Percentiles rank a stretch among this genome's conserved stretches.
phyloP scores from a whole-genome alignment of 225 moss, liverwort and hornwort species.

The Marchantia polymorpha region DNA sequence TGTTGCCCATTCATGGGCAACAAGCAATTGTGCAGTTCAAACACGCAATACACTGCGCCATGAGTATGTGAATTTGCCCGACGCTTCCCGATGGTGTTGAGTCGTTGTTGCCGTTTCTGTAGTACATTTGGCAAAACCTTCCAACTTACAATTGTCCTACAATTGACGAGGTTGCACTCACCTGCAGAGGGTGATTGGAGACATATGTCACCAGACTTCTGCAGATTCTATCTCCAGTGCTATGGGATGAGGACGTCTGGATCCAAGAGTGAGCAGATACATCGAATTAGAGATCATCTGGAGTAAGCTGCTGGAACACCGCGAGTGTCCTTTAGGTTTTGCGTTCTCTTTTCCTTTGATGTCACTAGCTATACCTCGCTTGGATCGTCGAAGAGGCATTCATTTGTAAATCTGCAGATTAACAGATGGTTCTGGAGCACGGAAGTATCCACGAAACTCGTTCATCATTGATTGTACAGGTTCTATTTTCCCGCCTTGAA shows the following conservation, averaged over 20 bases:
- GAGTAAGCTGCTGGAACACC: slow-evolving; percentile 21
- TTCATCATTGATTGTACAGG: slow-evolving; percentile 30
- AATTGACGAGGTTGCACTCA: neutral
- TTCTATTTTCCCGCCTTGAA: neutral
- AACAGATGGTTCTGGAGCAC: slow-evolving; percentile 36
- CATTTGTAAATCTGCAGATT: slow-evolving; percentile 22
- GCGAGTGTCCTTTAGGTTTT: neutral
- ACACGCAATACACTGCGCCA: slow-evolving; percentile 37
- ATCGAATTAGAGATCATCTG: slow-evolving; percentile 35
- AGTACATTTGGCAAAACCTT: no score
- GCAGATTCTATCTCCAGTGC: slow-evolving; percentile 36
- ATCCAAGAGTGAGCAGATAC: slow-evolving; percentile 30
- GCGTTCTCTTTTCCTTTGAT: neutral
- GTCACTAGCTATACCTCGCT: neutral
- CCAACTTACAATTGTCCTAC: no score
- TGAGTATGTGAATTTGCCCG: slow-evolving; percentile 17
- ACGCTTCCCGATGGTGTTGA: no score
- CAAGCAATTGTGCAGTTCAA: slow-evolving; percentile 30
- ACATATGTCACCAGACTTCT: slow-evolving; percentile 34
- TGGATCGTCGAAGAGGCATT: neutral
- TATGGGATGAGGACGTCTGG: slow-evolving; percentile 36
- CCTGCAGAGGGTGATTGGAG: slow-evolving; percentile 37
- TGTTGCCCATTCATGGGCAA: slow-evolving; percentile 27
- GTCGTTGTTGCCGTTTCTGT: no score
- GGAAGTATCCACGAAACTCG: slow-evolving; percentile 37